Base-by-base conservation (phyloP, 176 grass and related monocot species). In the Eragrostis curvula region DNA sequence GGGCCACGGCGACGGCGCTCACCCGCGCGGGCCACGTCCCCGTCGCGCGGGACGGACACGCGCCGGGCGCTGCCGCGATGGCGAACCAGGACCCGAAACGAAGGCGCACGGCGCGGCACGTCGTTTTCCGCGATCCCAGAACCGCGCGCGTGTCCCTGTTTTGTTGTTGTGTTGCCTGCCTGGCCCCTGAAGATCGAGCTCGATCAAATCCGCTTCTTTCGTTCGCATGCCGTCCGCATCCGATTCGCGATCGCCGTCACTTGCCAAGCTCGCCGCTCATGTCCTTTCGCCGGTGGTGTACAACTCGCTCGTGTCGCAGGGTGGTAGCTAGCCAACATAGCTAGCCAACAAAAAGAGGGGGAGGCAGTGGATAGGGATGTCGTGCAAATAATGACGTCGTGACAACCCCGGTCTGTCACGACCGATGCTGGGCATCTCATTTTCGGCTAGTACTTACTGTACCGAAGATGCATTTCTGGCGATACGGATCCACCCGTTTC, bases 251-350 rank as follows among this genome's bases (percentile, higher is more conserved):
- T 45, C 16, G 78, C 85, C 28, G 62, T 18, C 83, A 14, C 17
- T 61, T 2, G 67, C 16, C 28, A 25, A 16, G 58, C 30, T 16
- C 43, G 44, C 87, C 87, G 79, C 87, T 71, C 82, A 81, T 6
- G 87, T 89, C 87, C 51, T 80, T 32, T 79, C 86, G 46, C 55
- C 55, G 7, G 21, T 10, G 39, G 42, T 20, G 48, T 14, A 70
- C 2, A 1, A 0, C 18, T 14, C 14, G 10, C 5, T 43, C 27
- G 42, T 43, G 42, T 43, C 42, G 42, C 42, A 8, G 42, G 5
- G 21, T 1, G 10, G 3, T 15, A 29, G n/a, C n/a, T n/a, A n/a
- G n/a, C n/a, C n/a, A n/a, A n/a, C n/a, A n/a, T n/a, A n/a, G n/a
- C n/a, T 13, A 63, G 3, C 2, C 23, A n/a, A 36, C 23, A 24